Conservation (phyloP, 768 basidiomycete species). For the Sarcomyxa edulis region DNA sequence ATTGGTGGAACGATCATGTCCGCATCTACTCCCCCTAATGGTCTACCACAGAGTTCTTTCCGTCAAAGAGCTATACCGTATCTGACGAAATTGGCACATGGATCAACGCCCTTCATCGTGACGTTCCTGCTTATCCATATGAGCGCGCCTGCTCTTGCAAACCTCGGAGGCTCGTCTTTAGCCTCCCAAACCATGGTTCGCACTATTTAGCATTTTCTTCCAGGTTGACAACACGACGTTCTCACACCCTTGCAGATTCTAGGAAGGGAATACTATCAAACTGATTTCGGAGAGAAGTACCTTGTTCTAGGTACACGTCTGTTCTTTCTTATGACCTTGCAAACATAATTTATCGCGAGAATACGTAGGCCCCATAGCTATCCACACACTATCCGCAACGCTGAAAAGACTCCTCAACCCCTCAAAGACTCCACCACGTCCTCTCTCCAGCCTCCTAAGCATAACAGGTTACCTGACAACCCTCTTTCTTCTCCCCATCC, state of each 20-base stretch:
- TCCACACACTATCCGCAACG: constrained; percentile 58
- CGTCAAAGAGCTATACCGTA: too few relatives aligned
- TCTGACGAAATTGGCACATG: constrained; percentile 59
- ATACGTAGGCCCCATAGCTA: constrained; percentile 58
- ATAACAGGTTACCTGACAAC: constrained; percentile 59
- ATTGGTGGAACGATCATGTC: too few relatives aligned
- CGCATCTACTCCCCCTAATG: too few relatives aligned
- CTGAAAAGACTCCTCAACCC: constrained; percentile 55
- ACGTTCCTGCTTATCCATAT: constrained; percentile 80
- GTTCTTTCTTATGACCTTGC: too few relatives aligned
- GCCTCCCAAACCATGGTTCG: constrained; percentile 75
- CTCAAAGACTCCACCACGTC: constrained; percentile 24
- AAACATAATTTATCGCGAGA: too few relatives aligned
- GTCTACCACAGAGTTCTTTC: too few relatives aligned
- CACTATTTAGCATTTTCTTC: constrained; percentile 3
- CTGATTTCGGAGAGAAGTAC: constrained; percentile 56
- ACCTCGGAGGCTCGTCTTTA: constrained; percentile 59
- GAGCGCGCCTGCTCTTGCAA: constrained; percentile 67
- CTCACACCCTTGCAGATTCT: constrained; percentile 45
- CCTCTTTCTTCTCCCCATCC: constrained; percentile 58
- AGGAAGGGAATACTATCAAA: constrained; percentile 85
- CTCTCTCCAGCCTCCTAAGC: constrained; percentile 40
- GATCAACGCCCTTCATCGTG: constrained; percentile 69
- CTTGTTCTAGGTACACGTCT: constrained; percentile 62
- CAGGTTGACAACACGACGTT: neutral